Conservation (phyloP, 495 filamentous ascomycete species). For the Copromyces sp. region DNA sequence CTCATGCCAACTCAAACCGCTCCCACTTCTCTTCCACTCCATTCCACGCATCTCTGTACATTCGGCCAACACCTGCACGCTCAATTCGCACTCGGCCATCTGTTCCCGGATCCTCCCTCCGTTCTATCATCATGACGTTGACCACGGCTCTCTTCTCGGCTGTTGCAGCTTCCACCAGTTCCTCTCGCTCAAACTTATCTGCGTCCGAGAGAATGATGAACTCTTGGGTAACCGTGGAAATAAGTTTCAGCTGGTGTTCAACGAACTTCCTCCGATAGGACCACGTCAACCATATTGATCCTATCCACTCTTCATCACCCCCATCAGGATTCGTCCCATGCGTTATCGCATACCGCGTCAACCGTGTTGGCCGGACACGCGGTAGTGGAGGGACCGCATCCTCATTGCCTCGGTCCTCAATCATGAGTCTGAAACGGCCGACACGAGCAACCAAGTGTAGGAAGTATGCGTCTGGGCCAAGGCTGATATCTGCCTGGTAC, state of each 20-base stretch:
- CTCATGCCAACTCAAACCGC: neutral
- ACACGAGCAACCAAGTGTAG: neutral
- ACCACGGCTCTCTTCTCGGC: neutral
- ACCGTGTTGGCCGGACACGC: neutral
- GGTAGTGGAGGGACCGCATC: neutral
- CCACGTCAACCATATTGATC: neutral
- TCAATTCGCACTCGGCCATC: neutral
- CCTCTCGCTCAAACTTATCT: neutral
- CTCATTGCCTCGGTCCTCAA: neutral
- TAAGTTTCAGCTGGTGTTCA: neutral
- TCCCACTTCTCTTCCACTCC: neutral
- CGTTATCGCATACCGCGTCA: neutral
- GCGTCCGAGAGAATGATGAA: neutral
- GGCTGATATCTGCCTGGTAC: neutral
- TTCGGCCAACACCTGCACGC: neutral
- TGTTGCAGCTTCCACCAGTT: neutral
- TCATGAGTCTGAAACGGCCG: neutral
- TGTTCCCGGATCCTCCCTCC: neutral
- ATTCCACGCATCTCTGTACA: neutral
- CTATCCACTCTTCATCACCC: neutral
- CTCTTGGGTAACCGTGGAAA: neutral
- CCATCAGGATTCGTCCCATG: neutral
- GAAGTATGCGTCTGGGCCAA: neutral
- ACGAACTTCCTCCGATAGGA: neutral
- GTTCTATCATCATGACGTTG: neutral